Conservation (phyloP, 2,329 filamentous ascomycete genomes). For the Penicillium verrucosum region DNA sequence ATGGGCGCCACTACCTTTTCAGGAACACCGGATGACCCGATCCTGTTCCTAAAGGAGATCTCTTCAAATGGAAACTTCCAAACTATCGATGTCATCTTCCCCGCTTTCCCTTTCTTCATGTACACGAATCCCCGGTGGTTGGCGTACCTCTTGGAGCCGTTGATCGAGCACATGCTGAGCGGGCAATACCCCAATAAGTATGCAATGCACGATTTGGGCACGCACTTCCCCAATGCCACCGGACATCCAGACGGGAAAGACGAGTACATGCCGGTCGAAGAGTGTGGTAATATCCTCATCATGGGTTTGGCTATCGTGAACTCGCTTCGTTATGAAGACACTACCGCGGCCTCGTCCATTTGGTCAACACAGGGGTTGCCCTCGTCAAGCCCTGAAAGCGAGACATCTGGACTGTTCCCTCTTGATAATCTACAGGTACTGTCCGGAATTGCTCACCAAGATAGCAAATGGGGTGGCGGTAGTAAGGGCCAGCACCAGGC, state of each 20-base stretch:
- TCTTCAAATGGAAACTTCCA: conserved; percentile 82
- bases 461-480: conserved; percentile 58
- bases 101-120: conserved; percentile 79
- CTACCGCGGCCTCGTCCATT: conserved; percentile 55
- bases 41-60: conserved; percentile 82
- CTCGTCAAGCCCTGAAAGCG: conserved; percentile 19
- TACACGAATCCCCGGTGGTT: conserved; percentile 82
- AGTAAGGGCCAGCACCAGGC: conserved; percentile 56
- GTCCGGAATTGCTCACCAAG: conserved; percentile 56
- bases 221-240: conserved; percentile 54
- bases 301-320: conserved; percentile 77
- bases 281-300: conserved; percentile 71
- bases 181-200: conserved; percentile 74
- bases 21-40: conserved; percentile 65
- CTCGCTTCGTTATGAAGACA: conserved; percentile 62
- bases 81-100: conserved; percentile 85
- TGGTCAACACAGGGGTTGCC: conserved; percentile 49
- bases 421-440: conserved; percentile 49
- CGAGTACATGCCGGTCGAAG: conserved; percentile 58
- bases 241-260: conserved; percentile 53
- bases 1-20: conserved; percentile 75
- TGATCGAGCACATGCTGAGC: conserved; percentile 77
- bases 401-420: conserved; percentile 42
- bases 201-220: conserved; percentile 54
- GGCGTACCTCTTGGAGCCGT: conserved; percentile 72